Conservation (phyloP, 495 filamentous ascomycete genomes). For the Lichenothelia convexa region DNA sequence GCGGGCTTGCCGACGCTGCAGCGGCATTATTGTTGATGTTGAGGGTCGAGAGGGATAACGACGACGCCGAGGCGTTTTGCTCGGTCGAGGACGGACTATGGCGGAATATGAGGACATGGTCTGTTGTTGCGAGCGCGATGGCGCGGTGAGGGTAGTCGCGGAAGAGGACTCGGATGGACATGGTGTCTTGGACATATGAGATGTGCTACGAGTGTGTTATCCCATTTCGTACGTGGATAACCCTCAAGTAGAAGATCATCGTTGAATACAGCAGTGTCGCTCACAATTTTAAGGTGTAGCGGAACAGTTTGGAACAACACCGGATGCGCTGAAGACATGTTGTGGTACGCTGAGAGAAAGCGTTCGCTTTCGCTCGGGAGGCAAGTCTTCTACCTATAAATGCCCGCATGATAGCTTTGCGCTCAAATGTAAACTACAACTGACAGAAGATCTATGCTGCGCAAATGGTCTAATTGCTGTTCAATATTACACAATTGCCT, state of each 20-base stretch:
- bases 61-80: too few relatives aligned
- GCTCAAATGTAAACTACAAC: not conserved
- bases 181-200: constrained; percentile 5
- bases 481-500: not conserved
- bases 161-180: constrained; percentile 42
- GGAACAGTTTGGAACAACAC: not conserved
- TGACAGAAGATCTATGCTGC: not conserved
- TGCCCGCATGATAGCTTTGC: too few relatives aligned
- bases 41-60: constrained; percentile 7
- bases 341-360: not conserved
- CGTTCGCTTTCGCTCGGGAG: not conserved
- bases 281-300: not conserved
- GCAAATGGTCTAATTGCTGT: not conserved
- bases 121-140: constrained; percentile 60
- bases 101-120: constrained; percentile 68
- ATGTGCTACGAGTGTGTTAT: not conserved
- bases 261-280: not conserved
- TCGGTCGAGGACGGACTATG: constrained; percentile 43
- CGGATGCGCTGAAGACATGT: not conserved
- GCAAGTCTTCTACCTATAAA: too few relatives aligned
- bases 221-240: not conserved
- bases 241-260: not conserved
- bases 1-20: constrained; percentile 18
- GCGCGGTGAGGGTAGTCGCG: constrained; percentile 69
- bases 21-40: constrained; percentile 6